Conservation (phyloP, 805 yeast genomes). For the Zygosaccharomyces lentus region DNA sequence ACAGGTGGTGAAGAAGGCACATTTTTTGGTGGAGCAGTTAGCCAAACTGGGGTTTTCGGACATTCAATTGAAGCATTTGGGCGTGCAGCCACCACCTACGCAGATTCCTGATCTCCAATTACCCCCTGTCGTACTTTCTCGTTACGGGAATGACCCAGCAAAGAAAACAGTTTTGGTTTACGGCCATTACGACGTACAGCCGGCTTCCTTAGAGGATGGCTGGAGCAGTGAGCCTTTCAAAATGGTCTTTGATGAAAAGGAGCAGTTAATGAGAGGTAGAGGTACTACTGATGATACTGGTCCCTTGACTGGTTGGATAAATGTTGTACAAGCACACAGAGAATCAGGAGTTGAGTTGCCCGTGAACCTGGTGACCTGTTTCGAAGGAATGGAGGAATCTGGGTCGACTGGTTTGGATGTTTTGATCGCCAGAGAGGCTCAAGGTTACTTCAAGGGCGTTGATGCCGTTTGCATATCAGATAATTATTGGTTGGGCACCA, state of each 20-base stretch:
- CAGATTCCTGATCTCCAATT: conserved; percentile 58
- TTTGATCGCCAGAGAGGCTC: conserved; percentile 74
- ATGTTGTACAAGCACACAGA: conserved; percentile 84
- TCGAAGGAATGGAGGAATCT: conserved; percentile 99
- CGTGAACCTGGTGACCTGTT: conserved; percentile 85
- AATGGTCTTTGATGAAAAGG: conserved; percentile 57
- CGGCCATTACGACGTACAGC: conserved; percentile 99
- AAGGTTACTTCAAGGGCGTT: conserved; percentile 74
- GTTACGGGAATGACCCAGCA: conserved; percentile 73
- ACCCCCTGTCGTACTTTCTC: conserved; percentile 93
- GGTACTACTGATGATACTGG: conserved; percentile 98
- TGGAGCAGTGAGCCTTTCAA: conserved; percentile 92
- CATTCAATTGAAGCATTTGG: conserved; percentile 76
- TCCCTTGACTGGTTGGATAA: conserved; percentile 96
- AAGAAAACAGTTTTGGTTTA: conserved; percentile 89
- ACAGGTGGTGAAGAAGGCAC: conserved; percentile 83
- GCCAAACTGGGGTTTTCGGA: conserved; percentile 72
- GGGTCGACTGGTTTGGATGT: conserved; percentile 91
- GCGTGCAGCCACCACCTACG: conserved; percentile 91
- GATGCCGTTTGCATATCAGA: conserved; percentile 95
- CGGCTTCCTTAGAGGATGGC: conserved; percentile 88
- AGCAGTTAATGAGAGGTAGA: conserved; percentile 75
- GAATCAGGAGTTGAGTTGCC: conserved; percentile 84
- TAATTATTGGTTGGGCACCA: conserved; percentile 98
- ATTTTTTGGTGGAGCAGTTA: conserved; percentile 70